These are phyloP conservation scores for Phytophthora constricta DNA, from an alignment of 352 stramenopile genomes.

Conservation along the genomic window DNA sequence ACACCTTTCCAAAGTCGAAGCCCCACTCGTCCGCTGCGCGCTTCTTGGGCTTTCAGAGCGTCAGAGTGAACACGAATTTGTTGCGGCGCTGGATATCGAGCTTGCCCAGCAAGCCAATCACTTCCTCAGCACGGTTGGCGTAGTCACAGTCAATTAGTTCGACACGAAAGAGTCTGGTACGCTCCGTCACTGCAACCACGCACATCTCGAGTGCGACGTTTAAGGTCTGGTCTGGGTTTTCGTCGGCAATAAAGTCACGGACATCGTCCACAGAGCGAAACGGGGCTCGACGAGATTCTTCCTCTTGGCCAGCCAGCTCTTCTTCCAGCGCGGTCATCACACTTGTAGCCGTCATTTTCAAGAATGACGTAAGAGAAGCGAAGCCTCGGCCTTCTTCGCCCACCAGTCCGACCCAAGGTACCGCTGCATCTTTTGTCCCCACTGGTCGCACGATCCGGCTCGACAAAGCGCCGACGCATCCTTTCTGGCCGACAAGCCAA, in stretches of 20 bases:
- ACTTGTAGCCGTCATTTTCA: neutral
- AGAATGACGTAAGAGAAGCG: too few relatives aligned
- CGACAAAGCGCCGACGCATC: too few relatives aligned
- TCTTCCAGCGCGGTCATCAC: neutral
- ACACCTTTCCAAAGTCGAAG: neutral
- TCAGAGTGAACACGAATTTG: neutral
- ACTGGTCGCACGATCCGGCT: too few relatives aligned
- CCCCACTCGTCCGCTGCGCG: neutral
- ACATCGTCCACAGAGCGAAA: neutral
- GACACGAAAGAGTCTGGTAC: neutral
- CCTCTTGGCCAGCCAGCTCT: neutral
- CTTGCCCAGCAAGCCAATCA: neutral
- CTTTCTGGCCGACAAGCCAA: too few relatives aligned
- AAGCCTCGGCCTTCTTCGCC: too few relatives aligned
- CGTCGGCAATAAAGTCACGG: neutral
- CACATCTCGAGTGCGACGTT: neutral
- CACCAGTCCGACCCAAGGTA: too few relatives aligned
- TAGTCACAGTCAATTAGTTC: neutral
- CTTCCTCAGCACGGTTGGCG: neutral
- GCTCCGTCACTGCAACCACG: neutral
- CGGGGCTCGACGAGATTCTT: neutral
- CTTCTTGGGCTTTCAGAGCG: neutral
- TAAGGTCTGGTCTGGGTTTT: neutral
- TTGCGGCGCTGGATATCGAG: neutral
- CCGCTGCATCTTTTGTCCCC: too few relatives aligned